phyloP scores from a whole-genome alignment of 345 rosid genomes.

The Pistacia integerrima region DNA sequence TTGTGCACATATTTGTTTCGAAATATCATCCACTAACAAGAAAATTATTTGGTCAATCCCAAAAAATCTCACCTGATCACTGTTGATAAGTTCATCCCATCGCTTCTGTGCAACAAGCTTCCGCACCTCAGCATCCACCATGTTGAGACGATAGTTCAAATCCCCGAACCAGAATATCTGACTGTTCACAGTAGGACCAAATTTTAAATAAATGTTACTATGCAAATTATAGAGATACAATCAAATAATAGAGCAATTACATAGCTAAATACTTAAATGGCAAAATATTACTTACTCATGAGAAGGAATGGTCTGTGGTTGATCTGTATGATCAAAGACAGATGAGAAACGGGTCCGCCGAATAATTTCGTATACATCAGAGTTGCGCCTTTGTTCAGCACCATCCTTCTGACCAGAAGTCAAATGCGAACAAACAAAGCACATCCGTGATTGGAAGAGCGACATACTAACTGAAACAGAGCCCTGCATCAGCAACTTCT shows the following conservation, averaged over 20 bases:
- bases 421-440: constrained; percentile 98
- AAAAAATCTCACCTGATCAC: constrained; percentile 66
- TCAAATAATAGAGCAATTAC: not conserved
- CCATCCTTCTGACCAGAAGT: constrained; percentile 96
- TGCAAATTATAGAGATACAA: not conserved
- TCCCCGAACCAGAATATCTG: constrained; percentile 98
- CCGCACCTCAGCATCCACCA: constrained; percentile 73
- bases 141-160: constrained; percentile 86
- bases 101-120: constrained; percentile 67
- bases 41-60: not conserved
- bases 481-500: constrained; percentile 64
- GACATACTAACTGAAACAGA: constrained; percentile 97
- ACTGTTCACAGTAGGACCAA: constrained; percentile 49
- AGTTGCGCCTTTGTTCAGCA: constrained; percentile 85
- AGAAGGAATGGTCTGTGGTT: constrained; percentile 77
- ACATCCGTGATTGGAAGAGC: constrained; percentile 82
- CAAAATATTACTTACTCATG: constrained; percentile 72
- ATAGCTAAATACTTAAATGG: not conserved
- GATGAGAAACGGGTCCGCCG: constrained; percentile 81
- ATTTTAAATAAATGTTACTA: constrained; percentile 13
- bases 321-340: constrained; percentile 53
- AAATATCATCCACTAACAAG: not conserved
- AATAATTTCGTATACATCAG: constrained; percentile 84
- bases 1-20: not conserved
- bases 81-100: constrained; percentile 79